Evolutionary conservation across 1,284 basidiomycete species (phyloP), one percentile per base, ranked within the genome.

Genomic region (Irpex sp.): DNA sequence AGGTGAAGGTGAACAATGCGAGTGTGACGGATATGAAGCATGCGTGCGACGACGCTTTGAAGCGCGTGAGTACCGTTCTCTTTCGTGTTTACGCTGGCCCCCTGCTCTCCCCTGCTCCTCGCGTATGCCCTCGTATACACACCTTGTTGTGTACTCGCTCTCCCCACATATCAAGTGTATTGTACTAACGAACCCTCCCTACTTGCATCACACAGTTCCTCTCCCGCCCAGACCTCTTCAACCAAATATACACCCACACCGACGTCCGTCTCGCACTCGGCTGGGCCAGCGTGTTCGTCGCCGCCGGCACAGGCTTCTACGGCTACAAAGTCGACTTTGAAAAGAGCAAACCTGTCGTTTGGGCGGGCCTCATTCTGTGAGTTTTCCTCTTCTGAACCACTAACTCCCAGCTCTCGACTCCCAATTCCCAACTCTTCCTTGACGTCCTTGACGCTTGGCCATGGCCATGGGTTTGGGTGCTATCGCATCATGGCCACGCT

Each of bases 21-120:
- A 94, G 85, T 73, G 72, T 86, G 58, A 83, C 83, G 19, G 95
- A 97, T 72, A 85, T 97, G 74, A 97, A 97, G 80, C 88, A 89
- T 70, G 88, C 95, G 11, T 90, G 92, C 68, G 96, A 97, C 74
- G 95, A 97, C 79, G 89, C 90, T 48, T 79, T 97, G 66, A 94
- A 93, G 77, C 88, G 92, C 74, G 95, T 96, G 72, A 68, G 92
- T 85, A 31, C 37, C 26, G 55, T 31, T 40, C 21, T 56, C 34
- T 40, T 8, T 31, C 38, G 38, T 55, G 17, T 47, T 21, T 17
- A 26, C 31, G 0, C 54, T 37, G 34, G 49, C 49, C 19, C 55
- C 21, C 31, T 38, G 6, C 31, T 34, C 55, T 21, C 1, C 11
- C 31, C 26, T 40, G 17, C 52, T 9, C 17, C 31, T 55, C 52